Base-by-base conservation (phyloP, 164 flowering plant species). In the Nymphaea colorata region DNA sequence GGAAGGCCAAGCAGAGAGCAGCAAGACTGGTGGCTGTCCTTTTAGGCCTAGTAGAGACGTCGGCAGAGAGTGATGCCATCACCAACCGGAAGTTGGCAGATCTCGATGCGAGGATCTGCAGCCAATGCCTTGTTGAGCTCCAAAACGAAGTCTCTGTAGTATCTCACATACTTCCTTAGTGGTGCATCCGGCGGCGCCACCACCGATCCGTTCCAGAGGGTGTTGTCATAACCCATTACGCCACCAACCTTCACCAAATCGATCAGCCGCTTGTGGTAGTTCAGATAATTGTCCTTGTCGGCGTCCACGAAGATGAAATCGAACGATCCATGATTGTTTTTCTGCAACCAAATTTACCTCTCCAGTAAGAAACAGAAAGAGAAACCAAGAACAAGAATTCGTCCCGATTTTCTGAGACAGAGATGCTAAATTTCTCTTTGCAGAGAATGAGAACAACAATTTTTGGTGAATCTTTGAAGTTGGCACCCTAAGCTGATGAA, bases 271-370 rank as follows among this genome's bases (percentile, higher is more conserved):
- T 89, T 86, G 83, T 91, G 98, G 85, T 94, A 93, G 82, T 93
- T 93, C 0, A 89, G 8, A 73, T 93, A 94, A 79, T 91, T 94
- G 82, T 91, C 98, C 76, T 91, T 94, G 79, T 94, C 98, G 2
- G 98, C 98, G 44, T 94, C 98, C 70, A 94, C 98, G 73, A 94
- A 94, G 10, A 94, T 81, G 85, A 94, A 94, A 74, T 94, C 98
- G 42, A 62, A 89, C 2, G 89, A 43, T 2, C 98, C 98, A 64
- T 89, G 91, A 44, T 81, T 64, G 72, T 85, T 93, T 17, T 68
- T 83, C 96, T 94, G 90, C 57, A 51, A 3, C 57, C 36, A 25
- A 25, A 25, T 25, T 25, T 25, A 25, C 36, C 36, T 25, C 36
- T 25, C 36, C 0, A 25, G 36, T 25, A 25, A 25, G 36, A 25